Conservation (phyloP, 306 rosid species). For the Vachellia collinsii region DNA sequence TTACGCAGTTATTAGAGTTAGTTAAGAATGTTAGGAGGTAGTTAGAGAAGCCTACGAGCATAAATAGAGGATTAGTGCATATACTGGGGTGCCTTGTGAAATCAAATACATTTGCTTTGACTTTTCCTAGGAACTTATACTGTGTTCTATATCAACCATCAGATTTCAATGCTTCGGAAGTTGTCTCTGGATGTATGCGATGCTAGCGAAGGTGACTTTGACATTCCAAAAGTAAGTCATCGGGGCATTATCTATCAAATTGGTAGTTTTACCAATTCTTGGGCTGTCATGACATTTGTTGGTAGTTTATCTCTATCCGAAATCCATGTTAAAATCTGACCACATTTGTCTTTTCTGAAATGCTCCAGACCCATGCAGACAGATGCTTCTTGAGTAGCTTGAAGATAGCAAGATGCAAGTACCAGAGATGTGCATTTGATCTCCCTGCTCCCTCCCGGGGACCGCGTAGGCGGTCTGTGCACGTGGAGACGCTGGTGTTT, state of each 20-base stretch:
- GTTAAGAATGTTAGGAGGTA: neutral
- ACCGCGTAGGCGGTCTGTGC: constrained; percentile 52
- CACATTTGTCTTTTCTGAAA: constrained; percentile 8
- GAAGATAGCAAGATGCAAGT: constrained; percentile 74
- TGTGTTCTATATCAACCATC: constrained; percentile 37
- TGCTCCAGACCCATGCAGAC: constrained; percentile 41
- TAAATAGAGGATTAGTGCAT: neutral
- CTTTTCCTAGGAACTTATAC: constrained; percentile 8
- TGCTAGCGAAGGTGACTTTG: constrained; percentile 71
- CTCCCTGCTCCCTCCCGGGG: too few species aligned
- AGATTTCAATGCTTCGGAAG: constrained; percentile 76
- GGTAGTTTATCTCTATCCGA: neutral
- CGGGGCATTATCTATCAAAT: constrained; percentile 2
- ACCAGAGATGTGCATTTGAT: constrained; percentile 42
- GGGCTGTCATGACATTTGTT: neutral
- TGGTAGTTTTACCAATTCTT: constrained; percentile 15
- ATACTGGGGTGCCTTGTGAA: neutral
- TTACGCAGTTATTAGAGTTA: neutral
- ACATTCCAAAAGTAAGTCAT: constrained; percentile 71
- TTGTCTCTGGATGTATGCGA: constrained; percentile 80
- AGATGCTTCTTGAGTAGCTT: constrained; percentile 50
- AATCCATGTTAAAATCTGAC: neutral
- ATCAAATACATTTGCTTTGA: neutral
- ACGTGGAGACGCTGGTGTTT: constrained; percentile 63
- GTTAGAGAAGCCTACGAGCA: neutral